Evolutionary conservation across 129 eudicot genomes (phyloP), one percentile per base, ranked within the genome.

Genomic region (Artemisia annua): DNA sequence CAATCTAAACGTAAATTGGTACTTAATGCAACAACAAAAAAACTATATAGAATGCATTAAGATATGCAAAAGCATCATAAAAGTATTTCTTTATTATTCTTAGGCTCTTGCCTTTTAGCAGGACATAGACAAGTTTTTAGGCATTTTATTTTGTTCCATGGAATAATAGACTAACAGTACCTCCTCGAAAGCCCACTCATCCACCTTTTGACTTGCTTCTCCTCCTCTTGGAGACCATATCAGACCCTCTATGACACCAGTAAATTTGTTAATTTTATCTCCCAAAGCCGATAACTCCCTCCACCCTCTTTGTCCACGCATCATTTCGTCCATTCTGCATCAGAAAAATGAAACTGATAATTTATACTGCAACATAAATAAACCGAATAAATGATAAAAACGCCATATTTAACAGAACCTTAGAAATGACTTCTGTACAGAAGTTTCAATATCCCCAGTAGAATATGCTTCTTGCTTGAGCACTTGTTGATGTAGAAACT

Each of bases 261-360:
- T 83, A 56, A 95, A 88, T 80, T 91, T 95, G 82, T 95, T 90
- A 35, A 88, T 73, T 76, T 80, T 90, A 76, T 95, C 99, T 22
- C 99, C 99, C 63, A 95, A 81, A 76, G 87, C 58, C 35, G 99
- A 92, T 56, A 95, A 84, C 69, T 95, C 99, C 83, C 99, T 88
- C 99, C 99, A 95, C 44, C 99, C 99, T 88, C 99, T 84, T 80
- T 95, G 99, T 48, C 99, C 99, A 32, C 94, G 88, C 99, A 95
- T 95, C 99, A 95, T 95, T 73, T 95, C 99, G 85, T 91, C 99
- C 99, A 95, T 95, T 85, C 99, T 95, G 87, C 82, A 81, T 30
- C 60, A 64, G 7, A 57, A 7, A 50, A 35, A 20, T 1, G 5
- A 20, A 58, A 30, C 48, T 58, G 56, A 39, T 66, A 19, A 7